Evolutionary conservation across 805 yeast genomes (phyloP).

Genomic region (Isabelozyma gotoi): DNA sequence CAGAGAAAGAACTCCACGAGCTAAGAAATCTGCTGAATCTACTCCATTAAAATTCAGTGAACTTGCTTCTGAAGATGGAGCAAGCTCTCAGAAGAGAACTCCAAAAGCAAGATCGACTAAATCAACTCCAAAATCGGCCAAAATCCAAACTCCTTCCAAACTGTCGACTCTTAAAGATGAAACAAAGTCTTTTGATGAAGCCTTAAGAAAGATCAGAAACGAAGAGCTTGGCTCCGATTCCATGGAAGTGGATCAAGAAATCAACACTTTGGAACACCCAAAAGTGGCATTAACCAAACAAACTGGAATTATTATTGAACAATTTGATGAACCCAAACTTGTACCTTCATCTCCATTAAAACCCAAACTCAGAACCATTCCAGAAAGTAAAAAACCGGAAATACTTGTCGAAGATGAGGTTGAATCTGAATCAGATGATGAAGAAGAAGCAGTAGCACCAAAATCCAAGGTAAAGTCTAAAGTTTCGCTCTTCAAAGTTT

Average conservation of each 20-base stretch:
- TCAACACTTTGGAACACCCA: background rate
- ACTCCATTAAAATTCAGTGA: background rate
- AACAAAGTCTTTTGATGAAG: conserved; percentile 18
- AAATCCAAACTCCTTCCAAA: conserved; percentile 1
- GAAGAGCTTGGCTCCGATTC: conserved; percentile 2
- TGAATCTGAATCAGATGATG: background rate
- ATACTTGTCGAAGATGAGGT: conserved; percentile 1
- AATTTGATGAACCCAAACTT: background rate
- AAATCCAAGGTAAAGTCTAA: background rate
- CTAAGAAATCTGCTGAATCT: background rate
- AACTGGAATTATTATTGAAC: background rate
- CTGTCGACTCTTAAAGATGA: conserved; percentile 4
- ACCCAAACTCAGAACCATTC: background rate
- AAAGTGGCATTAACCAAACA: background rate
- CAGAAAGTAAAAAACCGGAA: background rate
- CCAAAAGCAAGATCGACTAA: background rate
- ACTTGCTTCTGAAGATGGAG: background rate
- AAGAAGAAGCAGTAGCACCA: background rate
- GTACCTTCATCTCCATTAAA: background rate
- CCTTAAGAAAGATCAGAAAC: conserved; percentile 15
- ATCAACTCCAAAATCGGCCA: conserved; percentile 5
- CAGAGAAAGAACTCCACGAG: background rate
- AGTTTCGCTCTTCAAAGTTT: conserved; percentile 4
- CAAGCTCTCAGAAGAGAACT: too few species aligned
- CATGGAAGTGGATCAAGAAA: background rate